Evolutionary conservation across 176 grass and related monocot genomes (phyloP), one percentile per base, ranked within the genome.

Genomic region (Ananas comosus): DNA sequence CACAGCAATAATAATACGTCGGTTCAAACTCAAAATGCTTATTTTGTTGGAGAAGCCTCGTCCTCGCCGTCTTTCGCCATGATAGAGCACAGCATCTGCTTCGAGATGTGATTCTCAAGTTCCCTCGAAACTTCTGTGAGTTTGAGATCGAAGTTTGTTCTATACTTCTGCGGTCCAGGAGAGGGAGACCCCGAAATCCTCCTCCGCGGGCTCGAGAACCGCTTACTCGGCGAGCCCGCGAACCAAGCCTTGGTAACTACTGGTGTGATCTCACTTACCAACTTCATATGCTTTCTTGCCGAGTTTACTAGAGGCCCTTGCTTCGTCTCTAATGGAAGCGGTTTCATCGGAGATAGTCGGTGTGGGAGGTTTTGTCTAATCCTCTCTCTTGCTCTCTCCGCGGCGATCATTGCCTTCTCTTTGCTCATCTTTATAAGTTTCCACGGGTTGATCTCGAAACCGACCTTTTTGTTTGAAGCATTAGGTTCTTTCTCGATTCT

Each of bases 381-480:
- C 42, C 80, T 77, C 48, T 93, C 87, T 17, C 87, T 86, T 8
- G 89, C 89, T 48, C 84, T 88, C 58, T 93, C 94, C 2, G 89
- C 84, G 0, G 94, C 87, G 22, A 78, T 83, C 80, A 99, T 76
- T 70, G 94, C 85, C 66, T 88, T 99, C 33, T 93, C 87, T 66
- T 83, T 85, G 61, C 89, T 99, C 89, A 99, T 99, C 79, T 85
- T 86, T 22, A 92, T 84, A 72, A 99, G 79, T 16, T 68, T 90
- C 94, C 89, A 99, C 72, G 94, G 89, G 27, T 93, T 87, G 59
- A 99, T 93, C 63, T 90, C 69, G 75, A 85, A 77, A 70, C 85
- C 90, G 71, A 77, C 63, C 1, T 83, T 90, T 70, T 69, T 87
- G 76, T 70, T 77, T 42, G 65, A 64, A 59, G 84, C 76, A 18